A percentile compares a stretch with the other conserved stretches of the same genome.
phyloP scores from a whole-genome alignment of 2,329 filamentous ascomycete genomes.

The Exophiala sp. region DNA sequence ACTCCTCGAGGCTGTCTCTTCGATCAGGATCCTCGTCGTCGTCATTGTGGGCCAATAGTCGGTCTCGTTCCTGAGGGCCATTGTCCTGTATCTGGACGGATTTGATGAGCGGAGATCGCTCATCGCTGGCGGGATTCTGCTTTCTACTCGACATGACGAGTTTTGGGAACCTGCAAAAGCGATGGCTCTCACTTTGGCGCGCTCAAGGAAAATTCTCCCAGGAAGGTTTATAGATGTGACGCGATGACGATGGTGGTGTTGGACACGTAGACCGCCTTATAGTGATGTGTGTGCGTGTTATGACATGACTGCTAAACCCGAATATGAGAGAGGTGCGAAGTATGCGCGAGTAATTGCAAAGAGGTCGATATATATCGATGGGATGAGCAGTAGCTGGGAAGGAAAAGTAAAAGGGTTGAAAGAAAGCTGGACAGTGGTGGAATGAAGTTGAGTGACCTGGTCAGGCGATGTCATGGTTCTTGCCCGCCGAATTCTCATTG shows the following conservation, averaged over 20 bases:
- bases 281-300: too few relatives aligned
- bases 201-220: not conserved
- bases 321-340: too few relatives aligned
- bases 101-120: slow-evolving; percentile 27
- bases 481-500: not conserved
- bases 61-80: slow-evolving; percentile 13
- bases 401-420: not conserved
- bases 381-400: too few relatives aligned
- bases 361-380: too few relatives aligned
- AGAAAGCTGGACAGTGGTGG: not conserved
- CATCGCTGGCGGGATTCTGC: slow-evolving; percentile 17
- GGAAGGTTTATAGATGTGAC: not conserved
- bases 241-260: not conserved
- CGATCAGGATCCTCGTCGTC: slow-evolving; percentile 5
- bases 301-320: too few relatives aligned
- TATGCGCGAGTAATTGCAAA: too few relatives aligned
- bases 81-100: slow-evolving; percentile 11
- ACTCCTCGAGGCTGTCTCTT: slow-evolving; percentile 15
- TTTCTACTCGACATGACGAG: slow-evolving; percentile 24
- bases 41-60: slow-evolving; percentile 5
- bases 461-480: not conserved
- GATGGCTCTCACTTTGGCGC: not conserved
- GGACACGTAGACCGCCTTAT: too few relatives aligned
- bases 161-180: not conserved
- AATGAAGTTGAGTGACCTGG: not conserved